Evolutionary conservation across 1,139 yeast species (phyloP), one percentile per base, ranked within the genome.

Genomic region (Suhomyces taliae): DNA sequence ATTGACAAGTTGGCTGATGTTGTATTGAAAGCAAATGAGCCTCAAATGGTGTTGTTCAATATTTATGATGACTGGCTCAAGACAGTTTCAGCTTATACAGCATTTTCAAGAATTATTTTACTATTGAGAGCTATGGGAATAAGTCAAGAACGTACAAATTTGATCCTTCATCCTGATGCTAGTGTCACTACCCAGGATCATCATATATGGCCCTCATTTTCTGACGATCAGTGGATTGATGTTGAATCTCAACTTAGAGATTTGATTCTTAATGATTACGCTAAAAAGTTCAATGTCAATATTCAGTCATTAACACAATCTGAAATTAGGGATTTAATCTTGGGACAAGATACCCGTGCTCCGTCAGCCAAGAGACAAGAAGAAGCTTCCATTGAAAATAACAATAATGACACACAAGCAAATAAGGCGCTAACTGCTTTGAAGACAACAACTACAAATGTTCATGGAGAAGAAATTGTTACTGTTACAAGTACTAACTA

Each of bases 21-120:
- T 47, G 95, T 93, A 10, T 70, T 87, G 66, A 83, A 82, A 55
- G 97, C 98, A 3, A 88, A 85, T 42, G 97, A 90, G 63, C 96
- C 97, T 0, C 93, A 90, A 62, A 89, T 91, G 96, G 88, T 87
- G 4, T 69, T 91, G 50, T 89, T 90, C 69, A 90, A 91, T 61
- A 72, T 93, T 48, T 95, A 90, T 65, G 99, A 95, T 65, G 97
- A 93, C 63, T 95, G 99, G 99, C 72, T 90, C 47, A 79, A 83
- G 52, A 75, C 81, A 0, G 82, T 90, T 38, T 87, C 95, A 0
- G 85, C 98, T 0, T 90, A 87, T 59, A 95, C 99, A 0, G 98
- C 99, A 0, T 95, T 93, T 64, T 90, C 97, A 3, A 78, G 99
- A 54, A 72, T 91, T 46, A 81, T 91, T 50, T 75, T 95, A 53